phyloP scores from a whole-genome alignment of 371 early-diverging fungal species.

The Saksenaea oblongispora region DNA sequence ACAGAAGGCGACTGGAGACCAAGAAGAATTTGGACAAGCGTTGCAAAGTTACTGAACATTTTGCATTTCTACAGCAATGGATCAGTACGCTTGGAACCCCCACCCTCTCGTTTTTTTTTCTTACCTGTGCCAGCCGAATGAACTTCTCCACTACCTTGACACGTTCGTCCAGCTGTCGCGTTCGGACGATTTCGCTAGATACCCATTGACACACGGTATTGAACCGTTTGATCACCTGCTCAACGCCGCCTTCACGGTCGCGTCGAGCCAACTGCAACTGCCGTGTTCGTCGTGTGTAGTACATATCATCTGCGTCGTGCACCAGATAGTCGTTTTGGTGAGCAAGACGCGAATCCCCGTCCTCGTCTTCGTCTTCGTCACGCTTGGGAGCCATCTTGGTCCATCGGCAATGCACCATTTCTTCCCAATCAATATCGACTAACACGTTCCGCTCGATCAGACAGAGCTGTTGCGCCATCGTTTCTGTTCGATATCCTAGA shows the following conservation, averaged over 20 bases:
- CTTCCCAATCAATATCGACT: constrained; percentile 64
- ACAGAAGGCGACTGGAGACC: constrained; percentile 67
- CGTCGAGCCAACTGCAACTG: constrained; percentile 8
- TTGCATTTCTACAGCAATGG: constrained; percentile 54
- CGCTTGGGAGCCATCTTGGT: constrained; percentile 41
- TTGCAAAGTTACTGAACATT: constrained; percentile 65
- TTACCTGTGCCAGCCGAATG: constrained; percentile 71
- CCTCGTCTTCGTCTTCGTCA: not conserved
- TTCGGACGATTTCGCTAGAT: constrained; percentile 63
- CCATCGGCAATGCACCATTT: constrained; percentile 64
- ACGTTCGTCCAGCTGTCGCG: constrained; percentile 51
- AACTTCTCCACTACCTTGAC: constrained; percentile 69
- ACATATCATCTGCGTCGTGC: constrained; percentile 7
- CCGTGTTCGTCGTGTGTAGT: constrained; percentile 21
- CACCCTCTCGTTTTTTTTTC: not conserved
- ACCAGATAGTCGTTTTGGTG: constrained; percentile 3
- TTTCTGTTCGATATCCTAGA: constrained; percentile 52
- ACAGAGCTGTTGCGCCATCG: constrained; percentile 63
- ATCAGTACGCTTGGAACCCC: not conserved
- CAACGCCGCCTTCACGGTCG: constrained; percentile 40
- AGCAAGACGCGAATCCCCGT: not conserved
- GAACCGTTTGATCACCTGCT: constrained; percentile 65
- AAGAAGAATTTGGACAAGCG: constrained; percentile 62
- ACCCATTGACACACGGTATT: constrained; percentile 75
- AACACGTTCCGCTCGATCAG: constrained; percentile 63